Base-by-base conservation (phyloP, 1,284 basidiomycete species). In the Cryptococcus hybrid region DNA sequence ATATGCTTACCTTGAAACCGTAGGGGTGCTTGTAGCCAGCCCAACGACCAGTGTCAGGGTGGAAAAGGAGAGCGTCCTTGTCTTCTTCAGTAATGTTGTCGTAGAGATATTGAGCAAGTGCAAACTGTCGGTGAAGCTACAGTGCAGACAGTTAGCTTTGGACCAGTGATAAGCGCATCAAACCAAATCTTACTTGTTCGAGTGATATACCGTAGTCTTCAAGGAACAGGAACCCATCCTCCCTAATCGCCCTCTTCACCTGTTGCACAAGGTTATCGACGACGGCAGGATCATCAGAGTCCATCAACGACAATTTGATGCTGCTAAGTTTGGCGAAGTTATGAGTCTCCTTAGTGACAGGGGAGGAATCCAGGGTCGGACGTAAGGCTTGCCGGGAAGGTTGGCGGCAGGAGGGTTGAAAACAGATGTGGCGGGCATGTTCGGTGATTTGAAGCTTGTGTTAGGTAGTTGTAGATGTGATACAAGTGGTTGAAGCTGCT, bases 11-110 rank as follows among this genome's bases (percentile, higher is more conserved):
- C 39, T 79, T 79, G 66, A 79, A 78, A 13, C 78, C 79, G 57
- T 74, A 71, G 24, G 69, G 75, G 53, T 78, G 75, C 60, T 80
- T 80, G 75, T 80, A 80, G 0, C 79, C 79, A 5, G 67, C 61
- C 70, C 70, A 73, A 15, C 52, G 53, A 15, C 70, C 70, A 35
- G 61, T 65, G 13, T 61, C 69, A 15, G 70, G 70, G 52, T 65
- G 37, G 54, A 73, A 73, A 8, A 71, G 57, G 6, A 73, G 61
- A 7, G 67, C 55, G 15, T 64, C 58, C 58, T 71, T 70, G 61
- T 73, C 71, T 35, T 66, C 71, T 13, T 68, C 63, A n/a, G 60
- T 59, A 39, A 73, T 71, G 58, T 71, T 62, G 47, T 62, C 58
- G 61, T 68, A 61, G 7, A 66, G 18, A 44, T 71, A 68, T 46